phyloP scores from a whole-genome alignment of 2,329 filamentous ascomycete species.

The Colletotrichum karsti region DNA sequence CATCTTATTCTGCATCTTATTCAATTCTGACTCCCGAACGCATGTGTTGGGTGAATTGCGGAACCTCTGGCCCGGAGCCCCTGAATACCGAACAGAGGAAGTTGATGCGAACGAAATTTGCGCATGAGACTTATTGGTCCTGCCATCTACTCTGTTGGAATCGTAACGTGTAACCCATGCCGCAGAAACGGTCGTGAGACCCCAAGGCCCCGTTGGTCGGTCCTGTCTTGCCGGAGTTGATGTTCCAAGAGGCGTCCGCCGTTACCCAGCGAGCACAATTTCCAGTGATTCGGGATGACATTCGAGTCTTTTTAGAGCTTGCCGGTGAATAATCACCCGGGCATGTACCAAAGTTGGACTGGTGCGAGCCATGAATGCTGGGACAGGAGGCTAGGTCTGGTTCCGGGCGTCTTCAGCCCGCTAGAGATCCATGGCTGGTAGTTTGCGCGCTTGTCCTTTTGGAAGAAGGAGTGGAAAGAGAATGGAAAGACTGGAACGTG shows the following conservation, averaged over 20 bases:
- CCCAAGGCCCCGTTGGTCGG: no score
- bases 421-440: no score
- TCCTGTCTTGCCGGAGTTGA: no score
- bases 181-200: no score
- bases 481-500: no score
- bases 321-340: not conserved
- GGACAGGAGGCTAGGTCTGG: not conserved
- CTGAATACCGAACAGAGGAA: not conserved
- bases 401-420: not conserved
- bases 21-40: not conserved
- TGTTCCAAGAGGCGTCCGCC: no score
- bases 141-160: not conserved
- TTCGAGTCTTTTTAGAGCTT: no score
- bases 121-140: not conserved
- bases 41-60: not conserved
- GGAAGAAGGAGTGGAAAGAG: no score
- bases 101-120: not conserved
- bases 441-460: no score
- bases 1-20: not conserved
- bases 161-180: no score
- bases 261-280: no score
- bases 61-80: not conserved
- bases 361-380: not conserved
- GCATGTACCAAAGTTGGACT: not conserved
- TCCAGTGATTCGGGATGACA: no score